Percentiles rank a stretch among this genome's conserved stretches.
Evolutionary conservation across 768 basidiomycete species (phyloP).

Genomic region (Mycena sanguinolenta): DNA sequence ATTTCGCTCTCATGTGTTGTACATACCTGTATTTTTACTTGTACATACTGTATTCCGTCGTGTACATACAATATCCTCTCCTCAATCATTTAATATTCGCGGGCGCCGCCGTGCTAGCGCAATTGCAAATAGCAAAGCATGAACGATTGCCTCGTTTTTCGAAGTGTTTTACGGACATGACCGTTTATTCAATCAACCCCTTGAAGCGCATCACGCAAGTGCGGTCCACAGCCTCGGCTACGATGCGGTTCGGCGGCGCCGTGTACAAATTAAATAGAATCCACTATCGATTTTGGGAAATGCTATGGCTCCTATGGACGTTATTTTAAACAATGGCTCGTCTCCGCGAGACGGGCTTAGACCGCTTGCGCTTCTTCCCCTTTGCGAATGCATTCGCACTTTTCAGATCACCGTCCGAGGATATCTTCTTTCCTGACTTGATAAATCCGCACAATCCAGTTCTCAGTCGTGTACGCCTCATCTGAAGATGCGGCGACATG

Average conservation of each 20-base stretch:
- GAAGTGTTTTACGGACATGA: not conserved
- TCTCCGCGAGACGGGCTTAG: constrained; percentile 75
- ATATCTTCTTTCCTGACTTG: constrained; percentile 94
- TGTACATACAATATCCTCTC: not conserved
- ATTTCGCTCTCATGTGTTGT: not conserved
- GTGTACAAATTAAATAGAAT: constrained; percentile 32
- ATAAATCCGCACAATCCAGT: constrained; percentile 99
- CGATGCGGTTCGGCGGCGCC: not conserved
- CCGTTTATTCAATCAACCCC: not conserved
- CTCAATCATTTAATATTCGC: constrained; percentile 7
- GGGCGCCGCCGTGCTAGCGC: not conserved
- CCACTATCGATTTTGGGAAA: constrained; percentile 29
- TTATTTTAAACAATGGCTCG: constrained; percentile 56
- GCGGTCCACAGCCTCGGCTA: not conserved
- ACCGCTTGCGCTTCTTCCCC: constrained; percentile 92
- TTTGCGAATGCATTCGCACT: constrained; percentile 85
- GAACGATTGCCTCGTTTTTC: not conserved
- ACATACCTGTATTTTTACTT: not conserved
- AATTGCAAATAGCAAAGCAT: constrained; percentile 1
- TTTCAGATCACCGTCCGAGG: constrained; percentile 91
- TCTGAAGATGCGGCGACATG: constrained; percentile 53
- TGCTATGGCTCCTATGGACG: not conserved
- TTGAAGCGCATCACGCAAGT: not conserved
- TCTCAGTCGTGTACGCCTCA: constrained; percentile 99
- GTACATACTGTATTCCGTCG: constrained; percentile 2